phyloP scores from a whole-genome alignment of 164 flowering plant species.

The Magnolia sinica region DNA sequence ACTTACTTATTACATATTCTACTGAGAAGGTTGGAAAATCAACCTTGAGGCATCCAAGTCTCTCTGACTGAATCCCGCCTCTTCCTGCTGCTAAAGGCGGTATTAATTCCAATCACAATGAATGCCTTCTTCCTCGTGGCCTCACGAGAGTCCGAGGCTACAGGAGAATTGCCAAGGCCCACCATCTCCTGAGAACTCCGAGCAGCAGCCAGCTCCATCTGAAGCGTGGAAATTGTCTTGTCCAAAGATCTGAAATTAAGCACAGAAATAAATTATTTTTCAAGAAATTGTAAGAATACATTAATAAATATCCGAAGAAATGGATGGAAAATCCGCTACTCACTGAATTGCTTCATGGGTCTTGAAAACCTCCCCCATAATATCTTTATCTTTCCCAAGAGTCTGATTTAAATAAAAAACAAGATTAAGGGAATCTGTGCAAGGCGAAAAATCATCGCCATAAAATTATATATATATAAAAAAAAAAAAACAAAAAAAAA shows the following conservation, averaged over 20 bases:
- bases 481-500: too few species aligned
- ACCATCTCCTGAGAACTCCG: conserved; percentile 48
- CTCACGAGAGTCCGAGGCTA: conserved; percentile 21
- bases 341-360: conserved; percentile 87
- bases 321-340: conserved; percentile 20
- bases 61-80: conserved; percentile 59
- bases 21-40: background rate
- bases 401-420: conserved; percentile 1
- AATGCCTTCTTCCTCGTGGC: conserved; percentile 59
- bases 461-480: too few species aligned
- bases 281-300: background rate
- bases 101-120: conserved; percentile 90
- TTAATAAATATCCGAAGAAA: background rate
- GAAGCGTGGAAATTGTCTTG: conserved; percentile 70
- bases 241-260: conserved; percentile 55
- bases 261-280: background rate
- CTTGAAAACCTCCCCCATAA: conserved; percentile 63
- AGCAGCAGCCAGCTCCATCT: conserved; percentile 74
- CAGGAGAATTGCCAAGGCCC: conserved; percentile 23
- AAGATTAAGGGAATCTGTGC: background rate
- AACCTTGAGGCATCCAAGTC: conserved; percentile 75
- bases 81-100: conserved; percentile 84
- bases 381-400: conserved; percentile 29
- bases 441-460: background rate
- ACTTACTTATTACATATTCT: background rate